Conservation (phyloP, 495 filamentous ascomycete genomes). For the Thermochaetoides thermophila region DNA sequence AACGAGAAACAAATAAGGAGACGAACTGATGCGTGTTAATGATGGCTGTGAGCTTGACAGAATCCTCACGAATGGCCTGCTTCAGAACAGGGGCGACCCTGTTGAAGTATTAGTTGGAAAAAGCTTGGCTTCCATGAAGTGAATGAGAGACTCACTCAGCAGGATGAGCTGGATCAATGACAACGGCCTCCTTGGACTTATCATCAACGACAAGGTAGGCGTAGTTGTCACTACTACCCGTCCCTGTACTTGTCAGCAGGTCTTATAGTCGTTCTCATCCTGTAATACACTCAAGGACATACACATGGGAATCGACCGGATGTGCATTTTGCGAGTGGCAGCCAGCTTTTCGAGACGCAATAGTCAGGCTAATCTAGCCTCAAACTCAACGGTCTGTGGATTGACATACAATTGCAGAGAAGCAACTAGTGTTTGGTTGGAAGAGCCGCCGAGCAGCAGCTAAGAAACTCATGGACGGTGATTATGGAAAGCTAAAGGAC, state of each 20-base stretch:
- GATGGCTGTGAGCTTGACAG: conserved; percentile 74
- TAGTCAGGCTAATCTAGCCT: too few relatives aligned
- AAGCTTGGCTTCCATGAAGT: too few relatives aligned
- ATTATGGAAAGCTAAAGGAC: too few relatives aligned
- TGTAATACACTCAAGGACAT: too few relatives aligned
- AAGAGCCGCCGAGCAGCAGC: conserved; percentile 12
- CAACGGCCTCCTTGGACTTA: conserved; percentile 72
- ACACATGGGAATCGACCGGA: conserved; percentile 98
- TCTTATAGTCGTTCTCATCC: too few relatives aligned
- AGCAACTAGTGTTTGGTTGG: neutral
- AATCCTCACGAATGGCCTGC: conserved; percentile 49
- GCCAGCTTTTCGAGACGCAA: conserved; percentile 20
- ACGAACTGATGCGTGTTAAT: conserved; percentile 94
- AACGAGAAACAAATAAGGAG: neutral
- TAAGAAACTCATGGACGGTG: conserved; percentile 25
- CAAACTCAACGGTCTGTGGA: too few relatives aligned
- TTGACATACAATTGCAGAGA: conserved; percentile 1
- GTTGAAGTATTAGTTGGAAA: too few relatives aligned
- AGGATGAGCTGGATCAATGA: conserved; percentile 89
- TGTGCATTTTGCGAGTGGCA: conserved; percentile 59
- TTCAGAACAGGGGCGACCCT: conserved; percentile 75
- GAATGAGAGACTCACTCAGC: conserved; percentile 49
- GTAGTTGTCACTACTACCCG: conserved; percentile 84
- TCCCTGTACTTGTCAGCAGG: conserved; percentile 42
- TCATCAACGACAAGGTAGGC: conserved; percentile 92